phyloP scores from a whole-genome alignment of 345 rosid species.

The Boechera stricta region DNA sequence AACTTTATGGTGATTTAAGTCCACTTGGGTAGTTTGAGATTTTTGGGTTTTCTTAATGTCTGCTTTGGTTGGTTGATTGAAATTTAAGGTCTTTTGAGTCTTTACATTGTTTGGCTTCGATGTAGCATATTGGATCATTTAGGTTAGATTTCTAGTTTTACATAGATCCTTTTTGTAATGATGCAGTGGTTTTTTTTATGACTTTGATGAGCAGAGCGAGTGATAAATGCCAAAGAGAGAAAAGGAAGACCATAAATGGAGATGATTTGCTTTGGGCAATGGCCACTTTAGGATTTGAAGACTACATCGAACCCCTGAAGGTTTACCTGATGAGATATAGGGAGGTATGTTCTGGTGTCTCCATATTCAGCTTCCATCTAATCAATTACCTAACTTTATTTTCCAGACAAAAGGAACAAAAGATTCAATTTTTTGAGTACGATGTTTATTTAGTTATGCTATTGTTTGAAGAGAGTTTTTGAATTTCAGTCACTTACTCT shows the following conservation, averaged over 20 bases:
- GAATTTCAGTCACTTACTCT: slow-evolving; percentile 29
- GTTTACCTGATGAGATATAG: slow-evolving; percentile 76
- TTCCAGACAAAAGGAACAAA: not conserved
- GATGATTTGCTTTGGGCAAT: slow-evolving; percentile 98
- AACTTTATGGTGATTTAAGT: slow-evolving; percentile 22
- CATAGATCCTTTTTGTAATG: not conserved
- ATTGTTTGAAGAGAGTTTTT: not conserved
- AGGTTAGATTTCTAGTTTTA: not conserved
- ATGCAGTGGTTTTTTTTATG: slow-evolving; percentile 22
- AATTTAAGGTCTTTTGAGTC: not conserved
- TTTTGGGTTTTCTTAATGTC: slow-evolving; percentile 10
- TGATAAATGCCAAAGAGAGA: slow-evolving; percentile 98
- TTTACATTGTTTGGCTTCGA: slow-evolving; percentile 14
- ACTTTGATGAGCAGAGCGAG: slow-evolving; percentile 68
- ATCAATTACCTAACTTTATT: not conserved
- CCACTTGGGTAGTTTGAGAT: slow-evolving; percentile 5
- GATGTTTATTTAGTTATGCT: not conserved
- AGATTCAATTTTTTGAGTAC: not conserved
- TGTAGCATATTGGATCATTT: not conserved
- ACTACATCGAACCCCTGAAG: slow-evolving; percentile 91
- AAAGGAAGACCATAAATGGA: slow-evolving; percentile 94
- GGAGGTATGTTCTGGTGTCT: slow-evolving; percentile 57
- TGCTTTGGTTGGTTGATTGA: slow-evolving; percentile 13
- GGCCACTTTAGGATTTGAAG: slow-evolving; percentile 97
- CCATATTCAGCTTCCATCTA: not conserved